Evolutionary conservation across 345 rosid species (phyloP).

Genomic region (Acer negundo): DNA sequence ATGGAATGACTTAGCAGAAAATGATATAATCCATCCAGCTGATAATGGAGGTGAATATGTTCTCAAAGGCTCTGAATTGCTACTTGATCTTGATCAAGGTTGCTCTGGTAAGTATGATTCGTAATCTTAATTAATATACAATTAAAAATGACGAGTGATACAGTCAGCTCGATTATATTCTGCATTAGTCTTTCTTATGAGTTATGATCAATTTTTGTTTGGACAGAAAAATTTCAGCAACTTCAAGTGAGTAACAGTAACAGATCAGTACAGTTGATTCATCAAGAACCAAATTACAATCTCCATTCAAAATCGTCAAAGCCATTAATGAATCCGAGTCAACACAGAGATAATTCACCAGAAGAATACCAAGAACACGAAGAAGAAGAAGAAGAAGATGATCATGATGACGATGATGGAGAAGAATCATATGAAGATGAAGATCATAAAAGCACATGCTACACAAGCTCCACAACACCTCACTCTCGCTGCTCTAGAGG

Average conservation of each 20-base stretch:
- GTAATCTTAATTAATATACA: too few relatives aligned
- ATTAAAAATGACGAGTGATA: too few relatives aligned
- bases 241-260: constrained; percentile 20
- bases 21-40: constrained; percentile 70
- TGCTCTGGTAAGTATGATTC: constrained; percentile 44
- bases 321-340: constrained; percentile 24
- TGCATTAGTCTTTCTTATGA: too few relatives aligned
- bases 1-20: constrained; percentile 89
- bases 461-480: constrained; percentile 82
- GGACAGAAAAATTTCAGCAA: constrained; percentile 45
- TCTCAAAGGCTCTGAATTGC: constrained; percentile 88
- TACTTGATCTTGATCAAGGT: constrained; percentile 21
- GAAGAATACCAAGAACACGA: constrained; percentile 27
- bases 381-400: constrained; percentile 47
- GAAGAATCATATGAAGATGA: constrained; percentile 65
- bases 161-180: too few relatives aligned
- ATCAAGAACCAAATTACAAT: constrained; percentile 39
- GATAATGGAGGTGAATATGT: constrained; percentile 78
- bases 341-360: constrained; percentile 25
- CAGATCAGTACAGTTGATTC: constrained; percentile 26
- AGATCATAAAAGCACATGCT: constrained; percentile 59
- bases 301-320: constrained; percentile 39
- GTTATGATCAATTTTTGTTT: not conserved
- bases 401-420: constrained; percentile 20
- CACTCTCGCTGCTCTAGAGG: constrained; percentile 85